phyloP scores from a whole-genome alignment of 495 filamentous ascomycete genomes.

The Penicillium samsonianum region DNA sequence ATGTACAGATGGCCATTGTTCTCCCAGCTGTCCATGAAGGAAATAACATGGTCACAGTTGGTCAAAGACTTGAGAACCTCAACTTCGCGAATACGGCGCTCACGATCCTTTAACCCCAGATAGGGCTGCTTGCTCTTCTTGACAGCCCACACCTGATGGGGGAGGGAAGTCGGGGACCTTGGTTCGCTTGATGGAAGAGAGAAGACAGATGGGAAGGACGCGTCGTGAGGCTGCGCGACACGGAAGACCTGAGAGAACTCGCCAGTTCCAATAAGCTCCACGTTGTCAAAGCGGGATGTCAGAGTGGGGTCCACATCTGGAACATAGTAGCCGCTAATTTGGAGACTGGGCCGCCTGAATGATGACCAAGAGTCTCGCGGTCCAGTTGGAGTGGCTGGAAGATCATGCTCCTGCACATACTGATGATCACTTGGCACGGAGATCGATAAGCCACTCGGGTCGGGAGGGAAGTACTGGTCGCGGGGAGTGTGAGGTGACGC shows the following conservation, averaged over 20 bases:
- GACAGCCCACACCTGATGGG: conserved; percentile 75
- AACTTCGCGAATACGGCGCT: conserved; percentile 79
- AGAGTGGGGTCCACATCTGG: conserved; percentile 71
- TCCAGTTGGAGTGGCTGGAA: conserved; percentile 78
- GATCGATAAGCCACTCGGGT: conserved; percentile 79
- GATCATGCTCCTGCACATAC: conserved; percentile 42
- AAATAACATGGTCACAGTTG: conserved; percentile 77
- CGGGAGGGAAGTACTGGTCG: conserved; percentile 72
- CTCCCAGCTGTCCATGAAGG: conserved; percentile 84
- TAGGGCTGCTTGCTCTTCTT: conserved; percentile 88
- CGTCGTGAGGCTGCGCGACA: conserved; percentile 57
- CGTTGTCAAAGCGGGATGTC: conserved; percentile 69
- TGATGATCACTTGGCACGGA: conserved; percentile 58
- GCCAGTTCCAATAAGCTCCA: conserved; percentile 77
- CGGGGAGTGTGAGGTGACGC: conserved; percentile 77
- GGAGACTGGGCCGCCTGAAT: conserved; percentile 50
- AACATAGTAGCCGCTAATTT: conserved; percentile 56
- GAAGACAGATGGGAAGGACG: conserved; percentile 48
- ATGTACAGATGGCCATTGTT: conserved; percentile 81
- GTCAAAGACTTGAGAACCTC: conserved; percentile 68
- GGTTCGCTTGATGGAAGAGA: conserved; percentile 36
- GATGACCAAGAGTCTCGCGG: conserved; percentile 62
- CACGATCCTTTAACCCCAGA: conserved; percentile 70
- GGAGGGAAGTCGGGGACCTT: conserved; percentile 43
- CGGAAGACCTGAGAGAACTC: conserved; percentile 93